phyloP scores from a whole-genome alignment of 805 yeast genomes.

The Isabelozyma heimii region DNA sequence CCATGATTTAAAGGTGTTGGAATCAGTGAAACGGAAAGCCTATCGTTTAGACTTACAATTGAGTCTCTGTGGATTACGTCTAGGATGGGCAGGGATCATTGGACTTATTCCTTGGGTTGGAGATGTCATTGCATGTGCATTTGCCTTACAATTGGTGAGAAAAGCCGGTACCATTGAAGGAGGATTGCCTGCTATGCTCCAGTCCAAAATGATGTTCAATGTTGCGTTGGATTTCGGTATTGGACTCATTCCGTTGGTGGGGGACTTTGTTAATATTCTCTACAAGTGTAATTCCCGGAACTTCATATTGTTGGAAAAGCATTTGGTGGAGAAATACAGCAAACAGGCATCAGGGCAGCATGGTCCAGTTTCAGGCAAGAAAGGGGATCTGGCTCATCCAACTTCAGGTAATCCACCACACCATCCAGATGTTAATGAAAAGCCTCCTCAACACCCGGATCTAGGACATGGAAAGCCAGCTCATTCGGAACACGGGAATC shows the following conservation, averaged over 20 bases:
- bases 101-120: constrained; percentile 44
- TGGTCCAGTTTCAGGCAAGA: neutral
- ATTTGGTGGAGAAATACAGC: constrained; percentile 32
- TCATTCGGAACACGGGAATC: too few relatives aligned
- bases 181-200: constrained; percentile 30
- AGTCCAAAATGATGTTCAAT: constrained; percentile 36
- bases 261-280: constrained; percentile 66
- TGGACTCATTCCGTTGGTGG: constrained; percentile 66
- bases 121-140: constrained; percentile 24
- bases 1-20: constrained; percentile 30
- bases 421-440: too few relatives aligned
- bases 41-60: constrained; percentile 39
- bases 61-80: constrained; percentile 35
- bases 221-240: constrained; percentile 37
- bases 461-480: too few relatives aligned
- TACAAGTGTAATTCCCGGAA: constrained; percentile 80
- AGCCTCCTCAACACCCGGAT: too few relatives aligned
- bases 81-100: constrained; percentile 44
- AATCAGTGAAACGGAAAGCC: constrained; percentile 35
- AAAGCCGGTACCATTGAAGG: constrained; percentile 36
- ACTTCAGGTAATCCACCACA: too few relatives aligned
- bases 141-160: constrained; percentile 28
- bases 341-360: neutral
- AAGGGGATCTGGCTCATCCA: neutral
- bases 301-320: constrained; percentile 46